Evolutionary conservation across 306 rosid species (phyloP).

Genomic region (Quercus robur): DNA sequence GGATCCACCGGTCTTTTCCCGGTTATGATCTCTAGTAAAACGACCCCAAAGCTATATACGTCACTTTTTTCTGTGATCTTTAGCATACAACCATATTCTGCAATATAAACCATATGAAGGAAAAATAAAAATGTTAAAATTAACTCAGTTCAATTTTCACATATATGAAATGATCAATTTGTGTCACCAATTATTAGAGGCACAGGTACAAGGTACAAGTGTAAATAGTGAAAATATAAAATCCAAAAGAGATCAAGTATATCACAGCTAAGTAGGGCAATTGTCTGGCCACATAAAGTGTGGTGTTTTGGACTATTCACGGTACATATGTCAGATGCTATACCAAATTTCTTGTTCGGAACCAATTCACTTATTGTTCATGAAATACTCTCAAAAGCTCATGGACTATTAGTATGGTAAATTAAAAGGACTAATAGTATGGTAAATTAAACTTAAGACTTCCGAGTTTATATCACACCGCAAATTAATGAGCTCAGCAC

Average conservation of each 20-base stretch:
- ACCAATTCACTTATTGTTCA: not conserved
- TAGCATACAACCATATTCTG: slow-evolving; percentile 85
- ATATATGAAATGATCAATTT: too few relatives aligned
- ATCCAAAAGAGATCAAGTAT: too few relatives aligned
- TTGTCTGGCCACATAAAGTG: not conserved
- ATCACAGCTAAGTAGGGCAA: too few relatives aligned
- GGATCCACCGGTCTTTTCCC: slow-evolving; percentile 83
- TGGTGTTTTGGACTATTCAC: slow-evolving; percentile 12
- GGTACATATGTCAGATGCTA: slow-evolving; percentile 3
- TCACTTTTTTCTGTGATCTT: slow-evolving; percentile 80
- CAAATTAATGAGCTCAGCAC: too few relatives aligned
- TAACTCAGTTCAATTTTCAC: not conserved
- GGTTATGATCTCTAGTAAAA: slow-evolving; percentile 76
- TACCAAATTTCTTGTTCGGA: not conserved
- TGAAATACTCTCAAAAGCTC: too few relatives aligned
- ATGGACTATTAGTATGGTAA: too few relatives aligned
- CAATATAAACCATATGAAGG: not conserved
- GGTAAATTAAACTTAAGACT: too few relatives aligned
- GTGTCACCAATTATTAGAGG: not conserved
- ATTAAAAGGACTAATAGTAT: too few relatives aligned
- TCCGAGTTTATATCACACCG: too few relatives aligned
- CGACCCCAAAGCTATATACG: slow-evolving; percentile 87
- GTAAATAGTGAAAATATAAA: too few relatives aligned
- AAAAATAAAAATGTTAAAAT: not conserved
- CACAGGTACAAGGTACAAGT: not conserved